Evolutionary conservation across 495 filamentous ascomycete species (phyloP), one percentile per base, ranked within the genome.

Genomic region (Venustampulla echinocandica): DNA sequence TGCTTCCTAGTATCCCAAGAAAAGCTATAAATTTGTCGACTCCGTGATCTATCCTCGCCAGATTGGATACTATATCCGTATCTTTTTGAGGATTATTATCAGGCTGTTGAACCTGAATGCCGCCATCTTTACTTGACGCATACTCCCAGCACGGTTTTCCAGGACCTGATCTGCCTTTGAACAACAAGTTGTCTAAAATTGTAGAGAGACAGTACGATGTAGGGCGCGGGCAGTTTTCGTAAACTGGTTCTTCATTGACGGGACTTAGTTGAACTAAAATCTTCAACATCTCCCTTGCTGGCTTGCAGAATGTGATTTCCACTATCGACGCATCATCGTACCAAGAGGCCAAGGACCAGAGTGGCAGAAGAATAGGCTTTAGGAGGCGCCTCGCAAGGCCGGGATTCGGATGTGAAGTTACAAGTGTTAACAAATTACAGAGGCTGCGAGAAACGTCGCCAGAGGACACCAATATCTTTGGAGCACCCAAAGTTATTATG

Each of bases 361-460:
- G 64, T 0, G 79, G 74, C n/a, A 83, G 66, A 18, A 84, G 59
- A 30, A 86, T 62, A 0, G 77, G 83, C 24, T 69, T 64, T 4
- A 90, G 60, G 3, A 89, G 61, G 46, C 85, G 70, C 57, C 81
- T 87, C 14, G 78, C 74, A n/a, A 92, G 64, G 1, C 79, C 78
- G 2, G 84, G 81, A 50, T 88, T 82, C 0, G 83, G 80, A 61
- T 86, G 83, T 10, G 84, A 80, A 20, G 75, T 62, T 1, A 81
- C 55, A 5, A 92, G 60, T 4, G 66, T 64, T 23, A 64, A 66
- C 5, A 92, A 50, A 13, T 84, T 74, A 15, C 68, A 63, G 6
- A 92, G 42, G 5, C 78, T 75, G 14, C 54, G 55, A 27, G 54
- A 55, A 9, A 81, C 52, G 5, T 74, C 68, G 19, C 53, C 44